Percentiles rank a stretch among this genome's conserved stretches.
Conservation (phyloP, 352 stramenopile genomes). For the Blastocystis sp. region DNA sequence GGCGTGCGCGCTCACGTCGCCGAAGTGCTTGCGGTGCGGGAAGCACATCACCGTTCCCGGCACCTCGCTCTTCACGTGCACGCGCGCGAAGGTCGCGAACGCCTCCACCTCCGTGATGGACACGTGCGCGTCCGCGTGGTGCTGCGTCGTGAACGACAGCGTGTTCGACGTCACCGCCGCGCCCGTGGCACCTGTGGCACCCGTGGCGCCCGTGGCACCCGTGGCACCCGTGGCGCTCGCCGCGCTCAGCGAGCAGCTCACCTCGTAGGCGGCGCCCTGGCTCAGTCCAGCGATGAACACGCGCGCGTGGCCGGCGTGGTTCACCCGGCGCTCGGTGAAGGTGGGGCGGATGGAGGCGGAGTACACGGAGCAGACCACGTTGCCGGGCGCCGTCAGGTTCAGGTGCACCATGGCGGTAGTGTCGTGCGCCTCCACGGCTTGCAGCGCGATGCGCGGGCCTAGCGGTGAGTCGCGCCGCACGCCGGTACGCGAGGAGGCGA, state of each 20-base stretch:
- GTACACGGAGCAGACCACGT: slow-evolving; percentile 24
- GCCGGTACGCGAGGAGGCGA: neutral
- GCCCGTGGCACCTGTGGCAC: too few relatives aligned
- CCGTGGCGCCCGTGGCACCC: too few relatives aligned
- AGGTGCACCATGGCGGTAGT: slow-evolving; percentile 10
- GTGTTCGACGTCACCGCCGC: neutral
- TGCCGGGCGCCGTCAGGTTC: slow-evolving; percentile 28
- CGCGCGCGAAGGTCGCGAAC: slow-evolving; percentile 23
- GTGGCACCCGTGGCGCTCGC: too few relatives aligned
- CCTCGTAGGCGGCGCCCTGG: neutral
- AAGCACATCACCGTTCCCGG: slow-evolving; percentile 10
- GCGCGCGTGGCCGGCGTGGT: neutral
- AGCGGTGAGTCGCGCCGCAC: neutral
- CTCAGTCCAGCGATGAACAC: neutral
- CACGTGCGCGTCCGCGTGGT: neutral
- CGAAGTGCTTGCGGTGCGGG: neutral
- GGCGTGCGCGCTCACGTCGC: neutral
- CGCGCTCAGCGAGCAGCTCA: slow-evolving; percentile 40
- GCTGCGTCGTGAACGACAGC: neutral
- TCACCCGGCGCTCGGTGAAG: neutral
- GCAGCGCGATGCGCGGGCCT: neutral
- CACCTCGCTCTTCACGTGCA: slow-evolving; percentile 10
- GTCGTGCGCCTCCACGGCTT: neutral
- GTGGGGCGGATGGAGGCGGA: neutral
- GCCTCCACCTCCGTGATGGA: slow-evolving; percentile 38